Percentiles rank a stretch among this genome's conserved stretches.
Evolutionary conservation across 495 filamentous ascomycete species (phyloP).

Genomic region (Aspergillus funiculosus): DNA sequence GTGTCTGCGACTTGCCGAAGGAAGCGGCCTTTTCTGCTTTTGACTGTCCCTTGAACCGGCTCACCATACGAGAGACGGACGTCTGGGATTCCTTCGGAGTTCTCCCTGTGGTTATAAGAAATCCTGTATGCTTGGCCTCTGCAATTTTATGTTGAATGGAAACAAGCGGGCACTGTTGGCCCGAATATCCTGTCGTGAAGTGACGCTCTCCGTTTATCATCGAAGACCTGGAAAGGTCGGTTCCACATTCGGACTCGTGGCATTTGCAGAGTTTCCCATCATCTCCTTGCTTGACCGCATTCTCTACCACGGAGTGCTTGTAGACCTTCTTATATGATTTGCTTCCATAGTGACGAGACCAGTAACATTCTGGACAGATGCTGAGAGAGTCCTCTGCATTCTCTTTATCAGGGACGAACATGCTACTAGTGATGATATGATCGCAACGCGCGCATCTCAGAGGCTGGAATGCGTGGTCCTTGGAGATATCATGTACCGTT

Average conservation of each 20-base stretch:
- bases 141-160: neutral
- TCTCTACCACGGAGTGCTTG: conserved; percentile 26
- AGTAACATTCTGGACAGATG: conserved; percentile 20
- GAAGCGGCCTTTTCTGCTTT: neutral
- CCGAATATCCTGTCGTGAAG: neutral
- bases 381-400: neutral
- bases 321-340: conserved; percentile 21
- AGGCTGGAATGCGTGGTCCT: neutral
- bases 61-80: neutral
- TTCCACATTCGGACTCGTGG: neutral
- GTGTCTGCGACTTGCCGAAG: neutral
- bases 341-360: conserved; percentile 13
- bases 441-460: conserved; percentile 3
- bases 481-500: neutral
- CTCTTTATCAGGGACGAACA: neutral
- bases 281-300: neutral
- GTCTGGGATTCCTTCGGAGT: neutral
- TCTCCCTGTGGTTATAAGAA: neutral
- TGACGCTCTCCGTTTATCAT: neutral
- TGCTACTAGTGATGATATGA: conserved; percentile 5
- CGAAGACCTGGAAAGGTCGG: neutral
- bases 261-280: neutral
- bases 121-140: conserved; percentile 1
- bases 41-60: conserved; percentile 1
- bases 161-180: neutral